Base-by-base conservation (phyloP, 495 filamentous ascomycete genomes). In the Aspergillus biplanus region DNA sequence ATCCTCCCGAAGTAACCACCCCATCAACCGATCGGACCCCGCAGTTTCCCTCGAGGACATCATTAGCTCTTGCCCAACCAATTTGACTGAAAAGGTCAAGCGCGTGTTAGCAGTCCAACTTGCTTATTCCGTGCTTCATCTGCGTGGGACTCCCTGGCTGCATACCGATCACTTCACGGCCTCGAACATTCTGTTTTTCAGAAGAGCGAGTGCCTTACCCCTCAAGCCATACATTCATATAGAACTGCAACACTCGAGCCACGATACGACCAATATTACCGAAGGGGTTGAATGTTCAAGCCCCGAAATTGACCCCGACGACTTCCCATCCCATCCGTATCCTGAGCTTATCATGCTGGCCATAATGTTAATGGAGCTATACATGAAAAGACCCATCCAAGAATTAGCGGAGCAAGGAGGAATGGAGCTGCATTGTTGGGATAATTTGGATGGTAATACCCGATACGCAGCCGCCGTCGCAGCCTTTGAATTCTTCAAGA, bases 11-110 rank as follows among this genome's bases (percentile, higher is more conserved):
- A 61, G 39, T 44, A 39, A 61, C 1, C 21, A 15, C 33, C 32
- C 50, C 7, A 21, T 65, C 5, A 57, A 33, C 18, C 35, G 16
- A 39, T 56, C 63, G 12, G 58, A 57, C 13, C 32, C 57, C 4
- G 37, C 33, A 8, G 4, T 65, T 9, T 65, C 63, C 8, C 52
- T 65, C 15, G 18, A 49, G 16, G 50, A 65, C 12, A 56, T 65
- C 44, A 57, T 65, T 13, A 27, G 31, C 32, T 15, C n/a, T 16
- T 33, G 32, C 33, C 50, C 57, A 13, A 32, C 52, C 11, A 56
- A n/a, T 31, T 33, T 65, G 57, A 65, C 63, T 0, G 63, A 61
- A 18, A 65, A 65, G 39, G 52, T 56, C 9, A 65, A 65, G 33
- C 63, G 63, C 11, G 57, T 65, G 12, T 52, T 61, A 1, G 57